Evolutionary conservation across 257 asterid genomes (phyloP).

Genomic region (Fraxinus americana): DNA sequence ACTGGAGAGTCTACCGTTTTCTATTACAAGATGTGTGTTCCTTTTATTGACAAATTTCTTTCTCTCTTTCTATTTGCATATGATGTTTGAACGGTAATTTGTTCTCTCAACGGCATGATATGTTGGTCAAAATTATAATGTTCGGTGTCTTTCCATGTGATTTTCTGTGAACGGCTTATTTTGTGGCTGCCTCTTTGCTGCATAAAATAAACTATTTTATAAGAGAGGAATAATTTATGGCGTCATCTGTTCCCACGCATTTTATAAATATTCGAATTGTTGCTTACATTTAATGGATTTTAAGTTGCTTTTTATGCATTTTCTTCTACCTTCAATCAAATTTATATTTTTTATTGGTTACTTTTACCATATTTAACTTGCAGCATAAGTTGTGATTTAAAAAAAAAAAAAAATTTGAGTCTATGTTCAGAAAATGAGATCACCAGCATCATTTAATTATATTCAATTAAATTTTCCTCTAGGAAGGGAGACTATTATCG

Average conservation of each 20-base stretch:
- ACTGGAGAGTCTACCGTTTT: slow-evolving; percentile 79
- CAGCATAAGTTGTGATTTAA: too few species aligned
- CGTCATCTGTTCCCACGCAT: too few species aligned
- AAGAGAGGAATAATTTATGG: background rate
- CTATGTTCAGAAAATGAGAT: background rate
- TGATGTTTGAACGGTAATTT: background rate
- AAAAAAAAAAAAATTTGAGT: too few species aligned
- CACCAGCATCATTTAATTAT: background rate
- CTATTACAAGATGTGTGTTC: slow-evolving; percentile 74
- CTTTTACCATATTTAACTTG: too few species aligned
- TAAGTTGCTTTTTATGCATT: too few species aligned
- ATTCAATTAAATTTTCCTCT: slow-evolving; percentile 1
- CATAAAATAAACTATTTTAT: too few species aligned
- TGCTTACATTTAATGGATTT: too few species aligned
- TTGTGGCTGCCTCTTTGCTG: background rate
- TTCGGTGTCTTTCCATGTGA: background rate
- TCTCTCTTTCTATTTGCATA: background rate
- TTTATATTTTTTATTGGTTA: too few species aligned
- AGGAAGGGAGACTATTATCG: slow-evolving; percentile 74
- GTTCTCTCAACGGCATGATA: background rate
- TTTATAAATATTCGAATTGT: too few species aligned
- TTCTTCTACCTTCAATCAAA: too few species aligned
- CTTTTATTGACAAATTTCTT: background rate
- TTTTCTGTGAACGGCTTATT: background rate
- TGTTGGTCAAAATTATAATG: background rate